Evolutionary conservation across 2,329 filamentous ascomycete genomes (phyloP).

Genomic region (Aspergillus sp.): DNA sequence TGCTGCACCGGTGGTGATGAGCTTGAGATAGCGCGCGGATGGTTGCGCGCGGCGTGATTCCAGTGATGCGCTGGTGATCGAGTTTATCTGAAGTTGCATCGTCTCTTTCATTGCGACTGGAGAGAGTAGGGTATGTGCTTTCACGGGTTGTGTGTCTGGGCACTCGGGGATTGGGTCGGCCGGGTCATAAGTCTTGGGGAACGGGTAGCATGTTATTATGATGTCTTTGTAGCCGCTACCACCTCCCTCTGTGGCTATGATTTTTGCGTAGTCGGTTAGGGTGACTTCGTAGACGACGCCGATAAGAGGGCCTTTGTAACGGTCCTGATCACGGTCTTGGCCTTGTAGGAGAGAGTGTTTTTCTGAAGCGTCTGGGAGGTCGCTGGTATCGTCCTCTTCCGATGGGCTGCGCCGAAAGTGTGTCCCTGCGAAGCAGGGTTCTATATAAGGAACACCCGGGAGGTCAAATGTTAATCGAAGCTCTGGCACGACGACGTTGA

Average conservation of each 20-base stretch:
- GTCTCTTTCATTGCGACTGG: slow-evolving; percentile 46
- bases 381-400: slow-evolving; percentile 5
- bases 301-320: slow-evolving; percentile 69
- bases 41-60: slow-evolving; percentile 75
- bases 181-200: slow-evolving; percentile 54
- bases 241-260: slow-evolving; percentile 88
- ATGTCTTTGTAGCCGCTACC: slow-evolving; percentile 83
- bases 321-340: slow-evolving; percentile 25
- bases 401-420: slow-evolving; percentile 53
- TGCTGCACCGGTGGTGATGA: slow-evolving; percentile 73
- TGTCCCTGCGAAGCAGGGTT: slow-evolving; percentile 91
- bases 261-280: slow-evolving; percentile 73
- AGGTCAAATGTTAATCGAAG: slow-evolving; percentile 82
- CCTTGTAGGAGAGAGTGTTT: slow-evolving; percentile 31
- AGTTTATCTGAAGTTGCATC: neutral
- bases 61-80: slow-evolving; percentile 55
- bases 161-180: slow-evolving; percentile 61
- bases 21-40: slow-evolving; percentile 76
- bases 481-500: slow-evolving; percentile 78
- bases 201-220: slow-evolving; percentile 71
- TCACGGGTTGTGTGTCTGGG: slow-evolving; percentile 66
- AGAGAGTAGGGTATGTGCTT: slow-evolving; percentile 81
- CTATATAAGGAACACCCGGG: slow-evolving; percentile 77
- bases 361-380: slow-evolving; percentile 25
- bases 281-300: slow-evolving; percentile 97